phyloP scores from a whole-genome alignment of 176 grass and related monocot species.

The Phoenix roebelenii region DNA sequence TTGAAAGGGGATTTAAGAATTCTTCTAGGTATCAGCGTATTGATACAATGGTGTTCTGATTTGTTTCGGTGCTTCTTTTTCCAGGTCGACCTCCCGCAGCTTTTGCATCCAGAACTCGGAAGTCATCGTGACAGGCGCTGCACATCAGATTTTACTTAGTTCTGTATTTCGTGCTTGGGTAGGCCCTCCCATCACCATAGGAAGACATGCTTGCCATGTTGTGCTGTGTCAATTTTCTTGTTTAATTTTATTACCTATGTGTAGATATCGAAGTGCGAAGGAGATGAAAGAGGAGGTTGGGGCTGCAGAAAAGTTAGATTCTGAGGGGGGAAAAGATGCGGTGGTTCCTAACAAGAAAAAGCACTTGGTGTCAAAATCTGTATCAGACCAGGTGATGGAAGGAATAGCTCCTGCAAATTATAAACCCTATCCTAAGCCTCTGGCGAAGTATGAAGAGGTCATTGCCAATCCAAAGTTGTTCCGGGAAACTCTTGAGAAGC shows the following conservation, averaged over 20 bases:
- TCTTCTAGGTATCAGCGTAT: no score
- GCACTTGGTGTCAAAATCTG: neutral
- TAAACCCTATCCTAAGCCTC: constrained; percentile 20
- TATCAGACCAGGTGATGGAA: no score
- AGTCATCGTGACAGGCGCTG: no score
- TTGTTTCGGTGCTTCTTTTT: no score
- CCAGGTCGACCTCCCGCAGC: no score
- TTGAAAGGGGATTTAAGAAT: no score
- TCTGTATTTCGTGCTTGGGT: no score
- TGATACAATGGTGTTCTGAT: no score
- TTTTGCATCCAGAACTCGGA: no score
- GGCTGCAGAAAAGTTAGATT: neutral
- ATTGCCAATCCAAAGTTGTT: constrained; percentile 22
- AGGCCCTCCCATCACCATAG: no score
- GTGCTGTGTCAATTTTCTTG: neutral
- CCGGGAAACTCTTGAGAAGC: constrained; percentile 31
- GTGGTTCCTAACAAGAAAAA: neutral
- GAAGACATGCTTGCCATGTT: no score
- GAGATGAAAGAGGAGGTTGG: neutral
- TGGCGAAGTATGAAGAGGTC: constrained; percentile 32
- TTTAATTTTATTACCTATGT: neutral
- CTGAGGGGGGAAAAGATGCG: neutral
- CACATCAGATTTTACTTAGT: no score
- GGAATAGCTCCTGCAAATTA: neutral
- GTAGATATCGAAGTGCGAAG: constrained; percentile 5